Evolutionary conservation across 208 protist species (phyloP).

Genomic region (Crithidia fasciculata): DNA sequence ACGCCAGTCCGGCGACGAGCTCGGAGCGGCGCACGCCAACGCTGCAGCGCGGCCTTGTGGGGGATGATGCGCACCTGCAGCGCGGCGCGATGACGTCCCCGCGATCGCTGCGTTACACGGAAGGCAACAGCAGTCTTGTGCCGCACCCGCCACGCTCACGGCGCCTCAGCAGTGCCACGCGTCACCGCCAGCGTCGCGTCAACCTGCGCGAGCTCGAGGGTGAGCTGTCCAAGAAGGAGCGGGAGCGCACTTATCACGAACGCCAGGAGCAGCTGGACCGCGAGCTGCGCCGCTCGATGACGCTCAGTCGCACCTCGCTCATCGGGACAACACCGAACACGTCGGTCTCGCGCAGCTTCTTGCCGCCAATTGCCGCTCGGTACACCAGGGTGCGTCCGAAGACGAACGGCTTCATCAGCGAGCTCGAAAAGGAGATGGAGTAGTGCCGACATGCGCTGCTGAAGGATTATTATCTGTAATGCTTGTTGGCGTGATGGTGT

Average conservation of each 20-base stretch:
- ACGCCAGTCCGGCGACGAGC: background rate
- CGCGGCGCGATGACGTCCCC: constrained; percentile 14
- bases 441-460: background rate
- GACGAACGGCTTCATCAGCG: constrained; percentile 4
- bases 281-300: constrained; percentile 25
- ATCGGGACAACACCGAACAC: constrained; percentile 1
- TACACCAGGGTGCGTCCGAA: constrained; percentile 16
- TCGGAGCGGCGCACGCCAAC: background rate
- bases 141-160: constrained; percentile 31
- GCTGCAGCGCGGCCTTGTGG: background rate
- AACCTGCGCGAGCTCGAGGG: constrained; percentile 53
- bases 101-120: constrained; percentile 1
- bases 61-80: background rate
- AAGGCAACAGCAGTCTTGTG: constrained; percentile 15
- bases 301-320: constrained; percentile 3
- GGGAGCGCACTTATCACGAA: constrained; percentile 38
- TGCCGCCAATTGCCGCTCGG: constrained; percentile 20
- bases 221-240: constrained; percentile 46
- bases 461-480: no score
- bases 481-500: no score
- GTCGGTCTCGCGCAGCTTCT: constrained; percentile 17
- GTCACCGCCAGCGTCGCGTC: constrained; percentile 39
- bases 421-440: background rate
- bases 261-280: constrained; percentile 41
- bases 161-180: constrained; percentile 27